phyloP scores from a whole-genome alignment of 768 basidiomycete genomes.

The Leccinum boreale region DNA sequence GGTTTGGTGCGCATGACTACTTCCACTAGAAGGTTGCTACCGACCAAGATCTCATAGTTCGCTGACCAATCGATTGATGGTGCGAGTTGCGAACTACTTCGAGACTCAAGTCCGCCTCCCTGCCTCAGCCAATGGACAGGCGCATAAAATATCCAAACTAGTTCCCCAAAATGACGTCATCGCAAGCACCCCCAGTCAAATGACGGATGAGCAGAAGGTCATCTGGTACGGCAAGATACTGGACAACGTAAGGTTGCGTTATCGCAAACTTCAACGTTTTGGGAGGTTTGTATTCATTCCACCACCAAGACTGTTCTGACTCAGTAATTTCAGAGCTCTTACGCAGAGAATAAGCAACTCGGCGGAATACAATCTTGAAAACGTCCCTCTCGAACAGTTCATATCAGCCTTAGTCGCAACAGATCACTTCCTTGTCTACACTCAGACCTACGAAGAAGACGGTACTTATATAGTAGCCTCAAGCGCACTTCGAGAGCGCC shows the following conservation, averaged over 20 bases:
- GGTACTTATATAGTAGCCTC: slow-evolving; percentile 90
- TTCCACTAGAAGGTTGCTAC: neutral
- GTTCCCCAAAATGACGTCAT: slow-evolving; percentile 37
- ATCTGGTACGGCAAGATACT: slow-evolving; percentile 92
- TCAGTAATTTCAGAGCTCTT: slow-evolving; percentile 44
- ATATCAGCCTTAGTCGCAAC: slow-evolving; percentile 76
- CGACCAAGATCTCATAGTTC: slow-evolving; percentile 48
- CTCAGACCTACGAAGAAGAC: slow-evolving; percentile 80
- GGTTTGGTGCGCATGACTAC: slow-evolving; percentile 64
- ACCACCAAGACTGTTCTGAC: slow-evolving; percentile 2
- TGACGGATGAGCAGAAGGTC: slow-evolving; percentile 81
- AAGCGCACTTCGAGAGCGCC: slow-evolving; percentile 67
- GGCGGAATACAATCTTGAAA: slow-evolving; percentile 82
- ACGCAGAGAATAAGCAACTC: slow-evolving; percentile 92
- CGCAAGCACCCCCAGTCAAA: slow-evolving; percentile 40
- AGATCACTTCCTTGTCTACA: slow-evolving; percentile 94
- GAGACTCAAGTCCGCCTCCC: slow-evolving; percentile 89
- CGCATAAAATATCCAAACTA: slow-evolving; percentile 28
- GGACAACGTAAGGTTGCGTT: slow-evolving; percentile 86
- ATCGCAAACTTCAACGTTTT: slow-evolving; percentile 92
- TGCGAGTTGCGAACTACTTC: slow-evolving; percentile 90
- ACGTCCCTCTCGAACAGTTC: slow-evolving; percentile 71
- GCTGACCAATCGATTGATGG: slow-evolving; percentile 88
- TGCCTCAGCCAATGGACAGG: slow-evolving; percentile 35
- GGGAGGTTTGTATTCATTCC: slow-evolving; percentile 54